phyloP scores from a whole-genome alignment of 768 basidiomycete species.

The Mycena kentingensis region DNA sequence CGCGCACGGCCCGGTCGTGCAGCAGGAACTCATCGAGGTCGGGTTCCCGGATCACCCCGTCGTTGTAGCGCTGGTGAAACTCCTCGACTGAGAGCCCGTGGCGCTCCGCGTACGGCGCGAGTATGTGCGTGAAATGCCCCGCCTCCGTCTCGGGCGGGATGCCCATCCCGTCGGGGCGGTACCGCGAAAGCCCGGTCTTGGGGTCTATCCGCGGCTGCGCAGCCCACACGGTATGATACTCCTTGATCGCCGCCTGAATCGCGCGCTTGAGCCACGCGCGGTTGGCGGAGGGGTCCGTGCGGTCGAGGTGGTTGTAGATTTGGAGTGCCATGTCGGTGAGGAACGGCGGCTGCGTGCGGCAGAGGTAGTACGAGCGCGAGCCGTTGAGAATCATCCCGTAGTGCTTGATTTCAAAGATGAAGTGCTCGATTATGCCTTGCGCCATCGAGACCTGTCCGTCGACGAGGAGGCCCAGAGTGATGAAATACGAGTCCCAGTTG shows the following conservation, averaged over 20 bases:
- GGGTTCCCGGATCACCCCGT: constrained; percentile 79
- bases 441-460: constrained; percentile 95
- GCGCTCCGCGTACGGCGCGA: constrained; percentile 92
- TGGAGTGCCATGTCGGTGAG: constrained; percentile 98
- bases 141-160: constrained; percentile 99
- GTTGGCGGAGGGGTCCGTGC: constrained; percentile 77
- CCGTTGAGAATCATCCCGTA: constrained; percentile 98
- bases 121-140: constrained; percentile 95
- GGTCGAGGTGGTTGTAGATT: constrained; percentile 94
- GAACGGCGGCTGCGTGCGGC: constrained; percentile 97
- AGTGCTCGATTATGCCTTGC: constrained; percentile 98
- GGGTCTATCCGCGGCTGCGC: constrained; percentile 92
- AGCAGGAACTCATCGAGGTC: constrained; percentile 95
- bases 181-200: constrained; percentile 92
- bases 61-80: constrained; percentile 96
- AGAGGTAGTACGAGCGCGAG: constrained; percentile 92
- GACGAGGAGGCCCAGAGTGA: constrained; percentile 88
- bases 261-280: constrained; percentile 92
- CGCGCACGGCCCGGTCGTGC: constrained; percentile 94
- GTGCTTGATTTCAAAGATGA: constrained; percentile 98
- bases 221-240: constrained; percentile 98
- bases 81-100: constrained; percentile 92
- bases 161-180: constrained; percentile 89
- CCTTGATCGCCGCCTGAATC: constrained; percentile 97
- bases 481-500: constrained; percentile 97